Base-by-base conservation (phyloP, 2,329 filamentous ascomycete genomes). In the Alternaria triticina region DNA sequence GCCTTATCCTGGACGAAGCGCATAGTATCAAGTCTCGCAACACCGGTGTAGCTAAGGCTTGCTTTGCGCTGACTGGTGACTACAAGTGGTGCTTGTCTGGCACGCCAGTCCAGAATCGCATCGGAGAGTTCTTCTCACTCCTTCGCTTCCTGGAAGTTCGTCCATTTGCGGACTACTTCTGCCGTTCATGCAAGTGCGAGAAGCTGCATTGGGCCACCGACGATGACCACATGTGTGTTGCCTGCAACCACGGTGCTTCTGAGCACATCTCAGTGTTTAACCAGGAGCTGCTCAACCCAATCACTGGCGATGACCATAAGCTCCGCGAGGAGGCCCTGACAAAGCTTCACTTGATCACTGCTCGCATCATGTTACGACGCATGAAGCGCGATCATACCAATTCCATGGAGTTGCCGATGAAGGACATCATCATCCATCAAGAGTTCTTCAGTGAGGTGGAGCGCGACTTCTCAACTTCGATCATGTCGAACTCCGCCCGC, bases 361-460 rank as follows among this genome's bases (percentile, higher is more conserved):
- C 94, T 67, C 90, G 93, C 27, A 95, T 99, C 79, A 99, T 99
- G 96, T 85, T 98, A 66, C 91, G 96, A 59, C 93, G 96, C 33
- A 87, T 97, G 79, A 99, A 99, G 84, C 92, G 91, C 70, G 94
- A 99, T 74, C 90, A 98, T 74, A 97, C 93, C 17, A 90, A 95
- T 63, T 91, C 94, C 0, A 97, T 99, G 94, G 96, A 98, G 77
- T 87, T 99, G 28, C 96, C 96, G 1, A 92, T 96, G 55, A 99
- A 98, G 82, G 92, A 97, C 74, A 90, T 98, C 56, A 88, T 93
- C 61, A 89, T 99, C 44, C 91, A 97, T 76, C 92, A 95, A 56
- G 94, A 98, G 79, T 98, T 97, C 81, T 99, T 99, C 74, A 94
- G 95, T 54, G 94, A 97, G 72, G 93, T 95, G 46, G 96, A 99